phyloP scores from a whole-genome alignment of 805 yeast genomes.

The Pichia nakasei region DNA sequence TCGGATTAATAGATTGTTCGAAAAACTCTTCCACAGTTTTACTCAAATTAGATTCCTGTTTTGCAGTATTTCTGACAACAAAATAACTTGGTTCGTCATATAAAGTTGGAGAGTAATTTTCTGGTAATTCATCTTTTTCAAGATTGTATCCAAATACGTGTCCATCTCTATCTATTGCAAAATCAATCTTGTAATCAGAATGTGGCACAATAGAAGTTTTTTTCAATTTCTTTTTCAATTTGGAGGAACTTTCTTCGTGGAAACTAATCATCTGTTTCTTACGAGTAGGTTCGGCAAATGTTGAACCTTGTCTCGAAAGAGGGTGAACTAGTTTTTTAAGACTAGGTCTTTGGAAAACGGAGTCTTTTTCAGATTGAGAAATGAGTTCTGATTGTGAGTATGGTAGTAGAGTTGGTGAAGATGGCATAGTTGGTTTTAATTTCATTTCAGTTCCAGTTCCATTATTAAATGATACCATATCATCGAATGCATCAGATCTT shows the following conservation, averaged over 20 bases:
- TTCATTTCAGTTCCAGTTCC: background rate
- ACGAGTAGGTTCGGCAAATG: constrained; percentile 17
- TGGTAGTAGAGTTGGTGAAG: constrained; percentile 20
- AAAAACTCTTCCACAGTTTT: constrained; percentile 18
- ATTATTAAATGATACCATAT: constrained; percentile 1
- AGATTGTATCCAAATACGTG: constrained; percentile 27
- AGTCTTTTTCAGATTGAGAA: background rate
- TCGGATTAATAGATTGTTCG: constrained; percentile 2
- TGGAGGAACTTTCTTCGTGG: too few relatives aligned
- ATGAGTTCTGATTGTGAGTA: constrained; percentile 12
- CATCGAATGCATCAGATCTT: constrained; percentile 5
- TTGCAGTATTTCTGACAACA: constrained; percentile 18
- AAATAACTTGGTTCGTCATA: constrained; percentile 29
- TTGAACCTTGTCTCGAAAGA: constrained; percentile 11
- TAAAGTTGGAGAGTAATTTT: constrained; percentile 22
- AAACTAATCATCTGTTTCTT: too few relatives aligned
- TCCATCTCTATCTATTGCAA: constrained; percentile 44
- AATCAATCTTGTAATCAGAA: constrained; percentile 16
- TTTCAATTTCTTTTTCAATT: too few relatives aligned
- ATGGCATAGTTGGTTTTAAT: constrained; percentile 14
- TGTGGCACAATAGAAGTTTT: too few relatives aligned
- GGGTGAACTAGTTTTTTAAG: constrained; percentile 12
- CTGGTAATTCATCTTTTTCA: constrained; percentile 23
- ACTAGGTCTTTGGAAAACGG: constrained; percentile 6
- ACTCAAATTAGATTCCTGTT: constrained; percentile 32